Percentiles rank a stretch among this genome's conserved stretches.
Evolutionary conservation across 805 yeast genomes (phyloP).

Genomic region (Saccharomycopsis javanensis): DNA sequence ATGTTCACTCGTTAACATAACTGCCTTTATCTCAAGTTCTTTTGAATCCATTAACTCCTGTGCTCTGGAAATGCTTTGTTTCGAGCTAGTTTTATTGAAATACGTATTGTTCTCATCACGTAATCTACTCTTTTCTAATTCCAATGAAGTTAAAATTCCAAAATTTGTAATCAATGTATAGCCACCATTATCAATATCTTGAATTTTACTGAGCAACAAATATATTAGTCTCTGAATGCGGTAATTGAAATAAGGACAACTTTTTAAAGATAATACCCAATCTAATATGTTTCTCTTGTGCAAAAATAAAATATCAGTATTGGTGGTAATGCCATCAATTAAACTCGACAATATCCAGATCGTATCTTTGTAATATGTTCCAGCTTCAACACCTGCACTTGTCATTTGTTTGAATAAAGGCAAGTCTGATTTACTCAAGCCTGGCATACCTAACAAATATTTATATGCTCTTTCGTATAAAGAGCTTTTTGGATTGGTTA

Average conservation of each 20-base stretch:
- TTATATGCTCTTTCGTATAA: constrained; percentile 63
- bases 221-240: constrained; percentile 33
- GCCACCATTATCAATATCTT: constrained; percentile 47
- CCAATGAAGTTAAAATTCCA: constrained; percentile 31
- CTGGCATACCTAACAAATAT: constrained; percentile 46
- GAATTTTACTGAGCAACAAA: constrained; percentile 37
- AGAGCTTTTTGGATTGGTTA: constrained; percentile 62
- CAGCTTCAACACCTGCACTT: constrained; percentile 31
- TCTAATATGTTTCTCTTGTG: constrained; percentile 53
- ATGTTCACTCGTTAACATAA: constrained; percentile 32
- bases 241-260: constrained; percentile 39
- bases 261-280: constrained; percentile 47
- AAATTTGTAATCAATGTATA: constrained; percentile 50
- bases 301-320: constrained; percentile 44
- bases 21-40: constrained; percentile 38
- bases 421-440: constrained; percentile 31
- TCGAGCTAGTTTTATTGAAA: not conserved
- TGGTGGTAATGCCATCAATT: constrained; percentile 35
- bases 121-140: constrained; percentile 17
- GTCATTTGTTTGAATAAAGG: constrained; percentile 33
- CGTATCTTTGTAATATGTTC: constrained; percentile 46
- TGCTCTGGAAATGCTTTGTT: constrained; percentile 18
- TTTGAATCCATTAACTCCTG: constrained; percentile 35
- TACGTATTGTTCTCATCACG: not conserved
- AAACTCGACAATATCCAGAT: constrained; percentile 56